phyloP scores from a whole-genome alignment of 202 grass and related monocot genomes.

The Panicum hallii region DNA sequence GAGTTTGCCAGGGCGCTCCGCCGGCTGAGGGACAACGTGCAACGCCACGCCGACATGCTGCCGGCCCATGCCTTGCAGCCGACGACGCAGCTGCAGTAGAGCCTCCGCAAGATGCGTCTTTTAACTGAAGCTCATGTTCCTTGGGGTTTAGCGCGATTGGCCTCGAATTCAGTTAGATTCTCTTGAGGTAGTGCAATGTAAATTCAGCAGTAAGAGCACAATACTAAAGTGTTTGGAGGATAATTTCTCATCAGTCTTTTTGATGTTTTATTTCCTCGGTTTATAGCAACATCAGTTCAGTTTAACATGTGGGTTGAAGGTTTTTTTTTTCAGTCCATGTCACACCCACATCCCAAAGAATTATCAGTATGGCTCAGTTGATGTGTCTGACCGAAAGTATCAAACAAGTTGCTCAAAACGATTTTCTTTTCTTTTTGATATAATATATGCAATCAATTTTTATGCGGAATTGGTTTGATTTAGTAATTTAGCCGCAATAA shows the following conservation, averaged over 20 bases:
- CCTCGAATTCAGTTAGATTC: neutral
- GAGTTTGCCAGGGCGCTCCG: constrained; percentile 38
- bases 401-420: neutral
- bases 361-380: neutral
- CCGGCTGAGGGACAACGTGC: constrained; percentile 23
- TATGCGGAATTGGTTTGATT: neutral
- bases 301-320: neutral
- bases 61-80: neutral
- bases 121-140: neutral
- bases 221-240: neutral
- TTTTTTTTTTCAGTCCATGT: neutral
- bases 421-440: neutral
- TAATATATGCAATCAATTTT: neutral
- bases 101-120: neutral
- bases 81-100: neutral
- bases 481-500: neutral
- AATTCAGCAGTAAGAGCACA: neutral
- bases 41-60: neutral
- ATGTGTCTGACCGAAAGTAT: neutral
- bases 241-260: neutral
- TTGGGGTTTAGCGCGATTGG: neutral
- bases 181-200: neutral
- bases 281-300: neutral
- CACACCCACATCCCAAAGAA: neutral
- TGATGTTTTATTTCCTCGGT: neutral